Base-by-base conservation (phyloP, 2,329 filamentous ascomycete species). In the Xylariomycetidae sp. region DNA sequence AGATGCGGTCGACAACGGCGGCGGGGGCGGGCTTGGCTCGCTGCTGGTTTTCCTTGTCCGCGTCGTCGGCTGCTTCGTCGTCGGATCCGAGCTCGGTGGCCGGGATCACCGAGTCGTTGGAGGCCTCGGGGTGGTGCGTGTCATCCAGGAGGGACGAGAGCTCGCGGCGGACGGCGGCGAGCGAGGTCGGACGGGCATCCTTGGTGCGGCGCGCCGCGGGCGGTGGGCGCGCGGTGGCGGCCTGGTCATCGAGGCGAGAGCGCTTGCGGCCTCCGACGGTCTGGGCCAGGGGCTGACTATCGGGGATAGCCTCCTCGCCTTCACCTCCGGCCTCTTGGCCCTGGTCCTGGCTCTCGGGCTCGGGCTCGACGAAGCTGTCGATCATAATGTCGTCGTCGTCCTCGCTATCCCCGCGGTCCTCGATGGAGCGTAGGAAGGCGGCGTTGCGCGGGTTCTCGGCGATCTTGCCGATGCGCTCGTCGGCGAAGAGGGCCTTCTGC, bases 391-490 rank as follows among this genome's bases (percentile, higher is more conserved):
- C 83, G 34, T 92, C 81, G 28, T 85, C 83, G 49, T 87, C 82
- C 34, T 92, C 81, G 28, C 85, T 83, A 48, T 71, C 70, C 37
- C 81, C 83, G 31, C 76, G 76, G 53, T 95, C 89, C 50, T 95
- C 88, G 32, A 98, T 85, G 6, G 87, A 87, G 44, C 79, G 80
- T 47, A 98, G 72, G 64, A 98, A 98, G 1, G 92, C 92, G 40
- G 83, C 74, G 55, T 88, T 90, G 54, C 90, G 89, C 2, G 85
- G 85, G 49, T 93, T 88, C 54, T 87, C 79, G 20, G 86, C 88
- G 42, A 96, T 86, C 59, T 90, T 89, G 54, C 84, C 86, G 48
- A 98, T 78, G 23, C 87, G 86, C 58, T 95, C 89, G 51, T 96
- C 89, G 16, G 85, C 72, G 29, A 95, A 74, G 7, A 98, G 71